These are phyloP conservation scores for Rhizopogon roseolus DNA, from an alignment of 768 basidiomycete species.

Conservation along the genomic window DNA sequence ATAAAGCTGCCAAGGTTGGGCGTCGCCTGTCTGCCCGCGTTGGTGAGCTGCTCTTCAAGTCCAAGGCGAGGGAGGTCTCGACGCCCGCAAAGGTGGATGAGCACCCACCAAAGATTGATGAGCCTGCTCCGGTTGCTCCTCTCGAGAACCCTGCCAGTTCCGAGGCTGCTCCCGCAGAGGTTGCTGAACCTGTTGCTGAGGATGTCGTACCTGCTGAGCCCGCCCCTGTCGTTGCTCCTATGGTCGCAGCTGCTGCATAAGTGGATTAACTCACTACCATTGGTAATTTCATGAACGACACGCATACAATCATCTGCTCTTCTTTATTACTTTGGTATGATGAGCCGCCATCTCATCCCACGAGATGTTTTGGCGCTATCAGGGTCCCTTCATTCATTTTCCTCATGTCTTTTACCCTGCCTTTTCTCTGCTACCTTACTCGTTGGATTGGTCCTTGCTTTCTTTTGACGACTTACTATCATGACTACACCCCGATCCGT, in stretches of 20 bases:
- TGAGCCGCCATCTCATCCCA: conserved; percentile 31
- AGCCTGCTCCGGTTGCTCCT: conserved; percentile 77
- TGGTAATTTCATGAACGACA: conserved; percentile 40
- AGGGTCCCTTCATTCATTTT: conserved; percentile 23
- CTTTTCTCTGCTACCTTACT: conserved; percentile 35
- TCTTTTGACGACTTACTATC: conserved; percentile 49
- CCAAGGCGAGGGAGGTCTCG: conserved; percentile 63
- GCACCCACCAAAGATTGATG: conserved; percentile 84
- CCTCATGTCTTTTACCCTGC: conserved; percentile 26
- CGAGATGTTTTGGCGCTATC: conserved; percentile 31
- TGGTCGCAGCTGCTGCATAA: conserved; percentile 81
- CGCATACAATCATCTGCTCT: conserved; percentile 28
- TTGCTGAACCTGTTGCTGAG: conserved; percentile 24
- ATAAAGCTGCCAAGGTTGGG: conserved; percentile 57
- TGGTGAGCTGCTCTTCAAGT: conserved; percentile 79
- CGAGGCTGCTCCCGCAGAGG: conserved; percentile 31
- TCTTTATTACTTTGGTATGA: conserved; percentile 29
- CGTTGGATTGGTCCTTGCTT: conserved; percentile 58
- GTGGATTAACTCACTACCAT: conserved; percentile 14
- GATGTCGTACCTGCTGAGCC: conserved; percentile 20
- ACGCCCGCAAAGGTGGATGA: conserved; percentile 82
- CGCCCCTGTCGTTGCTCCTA: conserved; percentile 52
- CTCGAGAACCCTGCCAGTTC: conserved; percentile 73
- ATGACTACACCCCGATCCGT: conserved; percentile 57
- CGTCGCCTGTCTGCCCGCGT: conserved; percentile 86